Conservation (phyloP, 2,329 filamentous ascomycete genomes). For the Pseudogymnoascus sp. region DNA sequence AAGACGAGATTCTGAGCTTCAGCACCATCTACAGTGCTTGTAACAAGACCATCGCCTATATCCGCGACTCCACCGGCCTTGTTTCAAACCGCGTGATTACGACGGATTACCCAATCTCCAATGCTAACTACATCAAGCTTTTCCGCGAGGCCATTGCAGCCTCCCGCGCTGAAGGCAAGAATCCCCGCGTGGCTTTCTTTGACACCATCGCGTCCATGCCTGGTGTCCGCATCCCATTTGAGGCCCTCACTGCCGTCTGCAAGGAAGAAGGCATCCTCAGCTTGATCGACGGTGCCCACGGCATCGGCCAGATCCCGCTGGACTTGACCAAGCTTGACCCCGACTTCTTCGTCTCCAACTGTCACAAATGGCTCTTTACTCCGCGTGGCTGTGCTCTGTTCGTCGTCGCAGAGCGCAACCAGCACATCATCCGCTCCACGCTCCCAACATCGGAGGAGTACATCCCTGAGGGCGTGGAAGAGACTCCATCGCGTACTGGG, state of each 20-base stretch:
- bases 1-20: constrained; percentile 72
- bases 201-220: constrained; percentile 76
- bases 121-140: constrained; percentile 53
- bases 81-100: constrained; percentile 47
- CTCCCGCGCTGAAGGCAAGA: constrained; percentile 49
- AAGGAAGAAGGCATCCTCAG: constrained; percentile 60
- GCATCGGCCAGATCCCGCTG: constrained; percentile 68
- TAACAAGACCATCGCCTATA: constrained; percentile 63
- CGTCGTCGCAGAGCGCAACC: constrained; percentile 70
- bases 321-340: constrained; percentile 60
- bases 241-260: constrained; percentile 57
- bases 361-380: constrained; percentile 82
- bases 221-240: constrained; percentile 72
- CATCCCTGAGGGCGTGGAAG: constrained; percentile 34
- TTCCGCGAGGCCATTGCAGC: constrained; percentile 54
- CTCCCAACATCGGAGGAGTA: constrained; percentile 79
- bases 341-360: constrained; percentile 83
- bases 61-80: constrained; percentile 32
- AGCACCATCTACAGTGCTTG: constrained; percentile 71
- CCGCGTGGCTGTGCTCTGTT: constrained; percentile 76
- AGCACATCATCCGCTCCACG: constrained; percentile 64
- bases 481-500: constrained; percentile 30
- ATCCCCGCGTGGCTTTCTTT: constrained; percentile 62
- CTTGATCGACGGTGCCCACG: constrained; percentile 77
- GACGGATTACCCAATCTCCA: constrained; percentile 61